Percentiles rank a stretch among this genome's conserved stretches.
These are phyloP conservation scores for Trametes gibbosa DNA, from an alignment of 768 basidiomycete genomes.

Conservation along the genomic window DNA sequence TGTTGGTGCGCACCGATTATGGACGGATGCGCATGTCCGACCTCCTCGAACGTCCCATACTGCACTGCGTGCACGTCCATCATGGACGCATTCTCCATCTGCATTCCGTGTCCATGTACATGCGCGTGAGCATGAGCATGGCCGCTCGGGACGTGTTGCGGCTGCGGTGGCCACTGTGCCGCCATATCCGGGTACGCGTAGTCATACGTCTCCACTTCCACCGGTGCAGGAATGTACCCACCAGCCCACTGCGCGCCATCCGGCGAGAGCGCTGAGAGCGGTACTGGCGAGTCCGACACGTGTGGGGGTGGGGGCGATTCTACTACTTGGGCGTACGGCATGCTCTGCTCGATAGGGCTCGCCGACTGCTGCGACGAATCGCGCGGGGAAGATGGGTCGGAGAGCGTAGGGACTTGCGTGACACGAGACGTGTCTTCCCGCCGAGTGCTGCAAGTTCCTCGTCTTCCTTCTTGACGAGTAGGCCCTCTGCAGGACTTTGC, in stretches of 20 bases:
- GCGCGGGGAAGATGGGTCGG: conserved; percentile 24
- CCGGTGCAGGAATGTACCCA: background rate
- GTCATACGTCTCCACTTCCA: conserved; percentile 11
- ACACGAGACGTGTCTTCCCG: conserved; percentile 61
- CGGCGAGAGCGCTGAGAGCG: background rate
- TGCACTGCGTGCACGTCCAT: conserved; percentile 19
- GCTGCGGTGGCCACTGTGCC: conserved; percentile 4
- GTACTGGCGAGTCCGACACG: background rate
- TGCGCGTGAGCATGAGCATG: background rate
- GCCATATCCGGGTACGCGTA: conserved; percentile 14
- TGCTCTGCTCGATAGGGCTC: conserved; percentile 12
- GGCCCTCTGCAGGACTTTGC: conserved; percentile 28
- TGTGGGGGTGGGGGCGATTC: background rate
- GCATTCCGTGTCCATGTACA: conserved; percentile 7
- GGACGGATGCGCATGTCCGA: background rate
- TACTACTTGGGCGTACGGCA: background rate
- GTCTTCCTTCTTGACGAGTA: conserved; percentile 52
- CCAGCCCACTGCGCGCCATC: background rate
- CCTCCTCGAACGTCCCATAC: conserved; percentile 10
- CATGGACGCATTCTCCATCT: conserved; percentile 18
- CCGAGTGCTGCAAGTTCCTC: conserved; percentile 61
- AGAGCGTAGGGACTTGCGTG: conserved; percentile 47
- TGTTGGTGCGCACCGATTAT: background rate
- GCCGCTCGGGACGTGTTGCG: background rate
- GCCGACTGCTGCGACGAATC: conserved; percentile 11